Evolutionary conservation across 805 yeast genomes (phyloP).

Genomic region (Yamadazyma olivae): DNA sequence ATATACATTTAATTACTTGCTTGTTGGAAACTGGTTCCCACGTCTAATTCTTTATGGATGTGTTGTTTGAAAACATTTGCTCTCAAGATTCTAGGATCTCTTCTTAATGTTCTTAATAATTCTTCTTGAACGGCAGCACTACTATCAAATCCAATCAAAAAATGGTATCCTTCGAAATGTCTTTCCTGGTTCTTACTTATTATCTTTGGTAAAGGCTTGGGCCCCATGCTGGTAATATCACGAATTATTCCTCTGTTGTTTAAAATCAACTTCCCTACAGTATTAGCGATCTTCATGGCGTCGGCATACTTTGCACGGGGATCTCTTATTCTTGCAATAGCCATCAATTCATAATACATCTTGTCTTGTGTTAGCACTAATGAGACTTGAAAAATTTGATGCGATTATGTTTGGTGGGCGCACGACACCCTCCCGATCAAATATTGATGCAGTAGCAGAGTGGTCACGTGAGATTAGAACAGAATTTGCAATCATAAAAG

Average conservation of each 20-base stretch:
- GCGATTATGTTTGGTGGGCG: background rate
- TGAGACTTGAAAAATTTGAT: background rate
- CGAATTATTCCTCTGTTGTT: constrained; percentile 94
- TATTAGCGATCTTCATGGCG: constrained; percentile 45
- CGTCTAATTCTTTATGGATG: constrained; percentile 49
- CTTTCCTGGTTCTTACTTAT: constrained; percentile 82
- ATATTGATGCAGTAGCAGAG: no score
- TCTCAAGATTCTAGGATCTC: constrained; percentile 89
- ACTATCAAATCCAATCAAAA: constrained; percentile 81
- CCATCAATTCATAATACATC: constrained; percentile 89
- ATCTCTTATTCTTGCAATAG: constrained; percentile 78
- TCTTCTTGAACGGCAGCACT: constrained; percentile 85
- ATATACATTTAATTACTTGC: constrained; percentile 13
- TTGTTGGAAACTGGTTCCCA: constrained; percentile 56
- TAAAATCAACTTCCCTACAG: constrained; percentile 79
- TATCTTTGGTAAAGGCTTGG: constrained; percentile 73
- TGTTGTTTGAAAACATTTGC: constrained; percentile 67
- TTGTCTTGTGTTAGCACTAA: constrained; percentile 1
- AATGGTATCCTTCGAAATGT: constrained; percentile 88
- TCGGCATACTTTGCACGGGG: constrained; percentile 43
- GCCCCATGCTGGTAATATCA: constrained; percentile 75
- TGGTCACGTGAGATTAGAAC: constrained; percentile 4
- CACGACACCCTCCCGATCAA: background rate
- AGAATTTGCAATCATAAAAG: constrained; percentile 1
- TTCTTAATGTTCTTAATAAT: constrained; percentile 71